phyloP scores from a whole-genome alignment of 768 basidiomycete genomes.

The Crepidotus variabilis region DNA sequence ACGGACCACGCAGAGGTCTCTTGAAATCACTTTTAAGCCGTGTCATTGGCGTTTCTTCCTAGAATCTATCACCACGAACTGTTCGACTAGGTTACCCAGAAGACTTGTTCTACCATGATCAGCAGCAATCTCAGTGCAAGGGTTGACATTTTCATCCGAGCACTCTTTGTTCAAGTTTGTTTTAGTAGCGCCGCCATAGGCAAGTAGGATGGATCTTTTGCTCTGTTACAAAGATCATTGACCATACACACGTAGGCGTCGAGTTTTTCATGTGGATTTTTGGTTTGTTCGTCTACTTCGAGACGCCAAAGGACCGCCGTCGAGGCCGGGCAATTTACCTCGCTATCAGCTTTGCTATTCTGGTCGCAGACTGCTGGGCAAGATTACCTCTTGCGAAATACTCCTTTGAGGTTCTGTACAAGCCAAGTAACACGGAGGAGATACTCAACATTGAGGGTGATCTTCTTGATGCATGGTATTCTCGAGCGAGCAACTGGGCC shows the following conservation, averaged over 20 bases:
- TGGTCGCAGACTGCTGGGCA: neutral
- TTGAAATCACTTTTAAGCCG: no score
- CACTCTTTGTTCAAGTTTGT: no score
- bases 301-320: neutral
- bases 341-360: neutral
- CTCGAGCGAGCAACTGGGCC: neutral
- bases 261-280: neutral
- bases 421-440: neutral
- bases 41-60: no score
- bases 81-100: no score
- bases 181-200: no score
- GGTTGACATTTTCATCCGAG: no score
- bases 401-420: neutral
- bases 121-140: no score
- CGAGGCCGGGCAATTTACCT: neutral
- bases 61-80: no score
- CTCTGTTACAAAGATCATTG: no score
- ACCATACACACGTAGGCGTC: neutral
- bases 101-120: no score
- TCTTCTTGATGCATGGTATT: neutral
- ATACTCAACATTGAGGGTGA: neutral
- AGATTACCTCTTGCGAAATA: neutral
- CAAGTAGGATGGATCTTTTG: no score
- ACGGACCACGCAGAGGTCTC: no score
- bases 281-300: neutral